These are phyloP conservation scores for Pueraria montana DNA, from an alignment of 306 rosid genomes.

Conservation along the genomic window DNA sequence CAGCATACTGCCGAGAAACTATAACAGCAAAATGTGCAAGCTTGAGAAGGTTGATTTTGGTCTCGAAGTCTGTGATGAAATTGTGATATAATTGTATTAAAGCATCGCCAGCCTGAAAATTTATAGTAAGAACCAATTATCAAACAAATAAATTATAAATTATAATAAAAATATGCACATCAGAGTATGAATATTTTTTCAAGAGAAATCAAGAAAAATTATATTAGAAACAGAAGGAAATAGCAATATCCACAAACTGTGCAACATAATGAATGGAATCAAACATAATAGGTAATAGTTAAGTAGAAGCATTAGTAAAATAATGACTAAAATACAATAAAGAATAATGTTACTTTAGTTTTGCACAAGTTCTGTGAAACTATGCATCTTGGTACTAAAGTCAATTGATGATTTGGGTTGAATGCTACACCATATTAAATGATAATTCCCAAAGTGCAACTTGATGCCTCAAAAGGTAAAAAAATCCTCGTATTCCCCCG, in stretches of 20 bases:
- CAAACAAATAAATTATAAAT: conserved; percentile 5
- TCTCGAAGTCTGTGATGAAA: conserved; percentile 98
- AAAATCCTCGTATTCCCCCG: background rate
- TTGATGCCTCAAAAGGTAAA: background rate
- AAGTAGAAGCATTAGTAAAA: conserved; percentile 1
- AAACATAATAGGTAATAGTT: background rate
- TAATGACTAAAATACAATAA: background rate
- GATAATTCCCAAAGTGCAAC: background rate
- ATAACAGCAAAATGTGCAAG: conserved; percentile 99
- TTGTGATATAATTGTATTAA: conserved; percentile 92
- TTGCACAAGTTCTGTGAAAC: background rate
- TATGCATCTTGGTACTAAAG: background rate
- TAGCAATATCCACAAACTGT: background rate
- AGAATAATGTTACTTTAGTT: background rate
- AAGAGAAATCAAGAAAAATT: background rate
- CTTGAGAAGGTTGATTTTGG: conserved; percentile 97
- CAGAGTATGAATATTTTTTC: background rate
- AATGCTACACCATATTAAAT: background rate
- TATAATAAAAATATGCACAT: conserved; percentile 4
- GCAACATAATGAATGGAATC: conserved; percentile 32
- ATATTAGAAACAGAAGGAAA: background rate
- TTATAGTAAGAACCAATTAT: conserved; percentile 10
- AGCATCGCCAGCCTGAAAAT: conserved; percentile 97
- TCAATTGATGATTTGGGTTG: conserved; percentile 28
- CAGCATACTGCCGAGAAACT: conserved; percentile 95